Evolutionary conservation across 768 basidiomycete species (phyloP).

Genomic region (Leucocoprinus birnbaumii): DNA sequence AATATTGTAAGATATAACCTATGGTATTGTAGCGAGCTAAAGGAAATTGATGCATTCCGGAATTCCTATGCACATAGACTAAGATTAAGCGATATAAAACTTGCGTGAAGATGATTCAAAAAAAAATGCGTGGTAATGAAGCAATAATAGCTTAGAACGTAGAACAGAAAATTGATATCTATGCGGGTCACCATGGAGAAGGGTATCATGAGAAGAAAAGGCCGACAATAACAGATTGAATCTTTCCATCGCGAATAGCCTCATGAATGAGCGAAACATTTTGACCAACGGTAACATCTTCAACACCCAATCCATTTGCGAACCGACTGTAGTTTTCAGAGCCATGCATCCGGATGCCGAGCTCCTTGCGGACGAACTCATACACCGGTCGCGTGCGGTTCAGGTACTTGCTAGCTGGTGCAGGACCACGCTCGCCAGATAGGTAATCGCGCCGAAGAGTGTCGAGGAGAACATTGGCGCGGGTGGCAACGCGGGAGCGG

Average conservation of each 20-base stretch:
- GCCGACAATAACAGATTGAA: conserved; percentile 41
- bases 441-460: conserved; percentile 54
- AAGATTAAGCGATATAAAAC: background rate
- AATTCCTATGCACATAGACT: background rate
- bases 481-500: conserved; percentile 49
- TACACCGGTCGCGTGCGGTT: conserved; percentile 72
- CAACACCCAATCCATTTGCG: conserved; percentile 60
- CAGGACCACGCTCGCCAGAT: conserved; percentile 51
- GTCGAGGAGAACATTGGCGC: conserved; percentile 43
- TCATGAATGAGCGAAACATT: conserved; percentile 77
- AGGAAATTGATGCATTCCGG: too few relatives aligned
- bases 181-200: background rate
- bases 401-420: conserved; percentile 68
- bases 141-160: background rate
- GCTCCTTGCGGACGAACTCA: conserved; percentile 65
- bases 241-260: conserved; percentile 53
- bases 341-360: conserved; percentile 83
- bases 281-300: conserved; percentile 68
- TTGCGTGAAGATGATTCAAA: conserved; percentile 3
- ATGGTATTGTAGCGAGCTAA: too few relatives aligned
- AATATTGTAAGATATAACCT: too few relatives aligned
- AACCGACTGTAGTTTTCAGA: conserved; percentile 64
- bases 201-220: conserved; percentile 30
- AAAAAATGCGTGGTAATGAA: background rate
- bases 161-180: background rate